Percentiles rank a stretch among this genome's conserved stretches.
phyloP scores from a whole-genome alignment of 2,329 filamentous ascomycete species.

The Chalaropsis ovoidea region DNA sequence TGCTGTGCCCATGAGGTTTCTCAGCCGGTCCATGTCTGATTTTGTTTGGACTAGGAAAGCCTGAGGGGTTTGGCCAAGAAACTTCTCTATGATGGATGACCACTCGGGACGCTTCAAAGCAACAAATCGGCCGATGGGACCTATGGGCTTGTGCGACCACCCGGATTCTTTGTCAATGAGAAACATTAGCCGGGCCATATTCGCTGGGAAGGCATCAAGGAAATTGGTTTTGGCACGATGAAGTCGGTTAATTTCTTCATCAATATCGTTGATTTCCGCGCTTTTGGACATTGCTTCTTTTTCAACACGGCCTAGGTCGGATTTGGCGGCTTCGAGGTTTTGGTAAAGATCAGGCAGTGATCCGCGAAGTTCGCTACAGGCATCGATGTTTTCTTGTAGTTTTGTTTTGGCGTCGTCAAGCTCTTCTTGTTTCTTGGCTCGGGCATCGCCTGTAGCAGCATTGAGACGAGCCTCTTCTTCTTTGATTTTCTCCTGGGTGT shows the following conservation, averaged over 20 bases:
- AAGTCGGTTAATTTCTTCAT: slow-evolving; percentile 27
- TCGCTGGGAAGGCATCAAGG: slow-evolving; percentile 53
- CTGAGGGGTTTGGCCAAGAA: slow-evolving; percentile 58
- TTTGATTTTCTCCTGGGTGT: slow-evolving; percentile 40
- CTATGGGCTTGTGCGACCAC: slow-evolving; percentile 65
- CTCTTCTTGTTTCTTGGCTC: slow-evolving; percentile 52
- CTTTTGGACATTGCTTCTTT: slow-evolving; percentile 21
- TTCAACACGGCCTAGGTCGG: slow-evolving; percentile 30
- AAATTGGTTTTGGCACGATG: slow-evolving; percentile 42
- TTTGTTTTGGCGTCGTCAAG: slow-evolving; percentile 27
- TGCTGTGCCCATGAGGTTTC: slow-evolving; percentile 51
- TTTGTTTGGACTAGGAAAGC: slow-evolving; percentile 75
- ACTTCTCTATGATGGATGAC: slow-evolving; percentile 70
- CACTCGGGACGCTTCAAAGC: slow-evolving; percentile 69
- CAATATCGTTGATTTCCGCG: slow-evolving; percentile 29
- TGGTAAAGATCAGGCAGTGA: slow-evolving; percentile 15
- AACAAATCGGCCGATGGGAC: slow-evolving; percentile 71
- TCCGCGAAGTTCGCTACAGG: background rate
- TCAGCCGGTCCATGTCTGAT: slow-evolving; percentile 60
- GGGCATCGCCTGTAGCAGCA: slow-evolving; percentile 58
- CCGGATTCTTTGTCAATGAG: slow-evolving; percentile 59
- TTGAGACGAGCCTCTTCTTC: slow-evolving; percentile 53
- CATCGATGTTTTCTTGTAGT: slow-evolving; percentile 9
- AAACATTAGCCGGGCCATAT: slow-evolving; percentile 53
- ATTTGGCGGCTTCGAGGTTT: slow-evolving; percentile 17